A percentile compares a stretch with the other conserved stretches of the same genome.
Evolutionary conservation across 805 yeast genomes (phyloP).

Genomic region (Starmerella bombicola): DNA sequence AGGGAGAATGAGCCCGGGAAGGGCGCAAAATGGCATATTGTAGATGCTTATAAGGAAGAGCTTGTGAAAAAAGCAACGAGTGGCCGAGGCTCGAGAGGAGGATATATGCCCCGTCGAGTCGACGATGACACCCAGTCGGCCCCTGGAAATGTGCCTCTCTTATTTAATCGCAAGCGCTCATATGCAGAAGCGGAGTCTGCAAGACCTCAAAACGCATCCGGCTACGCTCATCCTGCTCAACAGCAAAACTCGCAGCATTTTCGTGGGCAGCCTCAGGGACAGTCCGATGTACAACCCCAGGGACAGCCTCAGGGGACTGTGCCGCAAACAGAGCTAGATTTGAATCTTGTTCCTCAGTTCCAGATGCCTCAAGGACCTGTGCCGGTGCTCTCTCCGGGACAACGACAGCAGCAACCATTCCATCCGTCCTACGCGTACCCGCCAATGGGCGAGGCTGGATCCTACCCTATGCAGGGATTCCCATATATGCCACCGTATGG

Average conservation of each 20-base stretch:
- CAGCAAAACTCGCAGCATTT: slow-evolving; percentile 18
- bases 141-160: too few relatives aligned
- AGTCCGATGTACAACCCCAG: slow-evolving; percentile 10
- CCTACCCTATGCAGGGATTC: slow-evolving; percentile 7
- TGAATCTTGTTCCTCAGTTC: not conserved
- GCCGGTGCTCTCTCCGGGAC: not conserved
- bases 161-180: too few relatives aligned
- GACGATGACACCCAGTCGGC: too few relatives aligned
- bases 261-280: slow-evolving; percentile 6
- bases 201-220: too few relatives aligned
- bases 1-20: slow-evolving; percentile 94
- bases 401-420: not conserved
- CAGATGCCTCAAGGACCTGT: not conserved
- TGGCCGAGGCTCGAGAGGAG: slow-evolving; percentile 20
- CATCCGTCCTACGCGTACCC: slow-evolving; percentile 2
- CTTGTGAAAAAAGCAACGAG: slow-evolving; percentile 61
- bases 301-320: slow-evolving; percentile 24
- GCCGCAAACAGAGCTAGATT: slow-evolving; percentile 2
- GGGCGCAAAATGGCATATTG: slow-evolving; percentile 98
- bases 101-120: slow-evolving; percentile 13
- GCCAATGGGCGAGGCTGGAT: slow-evolving; percentile 1
- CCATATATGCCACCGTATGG: slow-evolving; percentile 18
- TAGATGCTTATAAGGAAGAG: slow-evolving; percentile 71
- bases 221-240: slow-evolving; percentile 19
- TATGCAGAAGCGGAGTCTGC: too few relatives aligned